These are phyloP conservation scores for Agrostemma githago DNA, from an alignment of 148 eudicot genomes.

Conservation along the genomic window DNA sequence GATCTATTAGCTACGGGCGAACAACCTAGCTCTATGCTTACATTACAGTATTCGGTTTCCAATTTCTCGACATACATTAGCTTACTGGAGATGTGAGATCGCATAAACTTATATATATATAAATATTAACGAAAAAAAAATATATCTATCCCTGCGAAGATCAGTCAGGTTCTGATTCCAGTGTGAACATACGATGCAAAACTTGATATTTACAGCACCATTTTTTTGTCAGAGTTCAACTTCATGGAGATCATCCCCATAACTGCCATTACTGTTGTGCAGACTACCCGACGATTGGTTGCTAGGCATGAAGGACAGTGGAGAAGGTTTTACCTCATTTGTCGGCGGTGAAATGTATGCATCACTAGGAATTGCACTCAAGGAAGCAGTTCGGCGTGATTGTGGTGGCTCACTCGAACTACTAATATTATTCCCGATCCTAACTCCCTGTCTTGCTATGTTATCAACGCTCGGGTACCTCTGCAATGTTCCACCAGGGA, in stretches of 20 bases:
- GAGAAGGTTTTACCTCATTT: conserved; percentile 45
- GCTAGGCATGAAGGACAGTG: conserved; percentile 36
- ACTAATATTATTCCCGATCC: conserved; percentile 17
- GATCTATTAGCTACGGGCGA: conserved; percentile 21
- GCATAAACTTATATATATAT: not conserved
- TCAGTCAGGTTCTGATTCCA: not conserved
- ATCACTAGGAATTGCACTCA: conserved; percentile 56
- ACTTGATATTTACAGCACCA: conserved; percentile 34
- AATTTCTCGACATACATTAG: conserved; percentile 16
- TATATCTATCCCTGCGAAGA: conserved; percentile 3
- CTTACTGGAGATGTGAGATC: conserved; percentile 11
- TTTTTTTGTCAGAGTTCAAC: conserved; percentile 56
- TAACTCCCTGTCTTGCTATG: conserved; percentile 26
- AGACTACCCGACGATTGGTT: conserved; percentile 30
- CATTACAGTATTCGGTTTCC: conserved; percentile 15
- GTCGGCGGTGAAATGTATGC: conserved; percentile 32
- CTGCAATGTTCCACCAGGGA: conserved; percentile 42
- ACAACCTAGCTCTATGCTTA: conserved; percentile 25
- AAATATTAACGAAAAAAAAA: not conserved
- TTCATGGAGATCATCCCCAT: conserved; percentile 79
- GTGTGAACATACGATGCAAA: conserved; percentile 26
- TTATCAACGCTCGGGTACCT: conserved; percentile 68
- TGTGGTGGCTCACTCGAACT: conserved; percentile 34
- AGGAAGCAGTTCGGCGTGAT: conserved; percentile 78
- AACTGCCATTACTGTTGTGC: conserved; percentile 41